Evolutionary conservation across 2,329 filamentous ascomycete species (phyloP).

Genomic region (Arthroderma uncinatum): DNA sequence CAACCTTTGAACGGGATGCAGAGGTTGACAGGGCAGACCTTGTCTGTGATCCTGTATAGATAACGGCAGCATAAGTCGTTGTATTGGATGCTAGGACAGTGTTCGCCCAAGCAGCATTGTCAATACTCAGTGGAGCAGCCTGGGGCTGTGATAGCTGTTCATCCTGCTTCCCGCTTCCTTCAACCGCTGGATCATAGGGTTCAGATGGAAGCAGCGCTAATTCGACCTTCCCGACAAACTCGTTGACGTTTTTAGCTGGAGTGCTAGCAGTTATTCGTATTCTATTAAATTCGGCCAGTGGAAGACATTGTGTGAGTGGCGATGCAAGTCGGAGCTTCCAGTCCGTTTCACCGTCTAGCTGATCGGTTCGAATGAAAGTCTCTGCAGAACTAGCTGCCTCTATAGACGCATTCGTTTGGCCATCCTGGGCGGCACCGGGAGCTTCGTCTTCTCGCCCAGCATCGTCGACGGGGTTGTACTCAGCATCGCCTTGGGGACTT

Average conservation of each 20-base stretch:
- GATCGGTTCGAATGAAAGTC: slow-evolving; percentile 94
- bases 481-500: slow-evolving; percentile 5
- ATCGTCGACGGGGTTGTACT: slow-evolving; percentile 22
- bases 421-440: background rate
- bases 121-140: slow-evolving; percentile 71
- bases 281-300: slow-evolving; percentile 56
- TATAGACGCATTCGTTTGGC: slow-evolving; percentile 23
- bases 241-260: slow-evolving; percentile 86
- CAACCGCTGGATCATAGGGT: slow-evolving; percentile 36
- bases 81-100: slow-evolving; percentile 92
- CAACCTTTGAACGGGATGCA: slow-evolving; percentile 83
- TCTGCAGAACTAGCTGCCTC: slow-evolving; percentile 49
- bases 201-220: slow-evolving; percentile 47
- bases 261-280: slow-evolving; percentile 69
- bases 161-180: slow-evolving; percentile 14
- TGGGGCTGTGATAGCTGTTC: slow-evolving; percentile 24
- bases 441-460: background rate
- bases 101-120: slow-evolving; percentile 98
- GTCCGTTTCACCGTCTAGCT: slow-evolving; percentile 94
- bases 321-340: slow-evolving; percentile 93
- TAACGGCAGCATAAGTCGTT: slow-evolving; percentile 73
- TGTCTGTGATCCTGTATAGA: slow-evolving; percentile 92
- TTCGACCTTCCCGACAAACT: slow-evolving; percentile 83
- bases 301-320: slow-evolving; percentile 68
- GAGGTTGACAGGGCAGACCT: slow-evolving; percentile 88